Evolutionary conservation across 2,329 filamentous ascomycete genomes (phyloP), one percentile per base, ranked within the genome.

Genomic region (Phyllosticta citribraziliensis): DNA sequence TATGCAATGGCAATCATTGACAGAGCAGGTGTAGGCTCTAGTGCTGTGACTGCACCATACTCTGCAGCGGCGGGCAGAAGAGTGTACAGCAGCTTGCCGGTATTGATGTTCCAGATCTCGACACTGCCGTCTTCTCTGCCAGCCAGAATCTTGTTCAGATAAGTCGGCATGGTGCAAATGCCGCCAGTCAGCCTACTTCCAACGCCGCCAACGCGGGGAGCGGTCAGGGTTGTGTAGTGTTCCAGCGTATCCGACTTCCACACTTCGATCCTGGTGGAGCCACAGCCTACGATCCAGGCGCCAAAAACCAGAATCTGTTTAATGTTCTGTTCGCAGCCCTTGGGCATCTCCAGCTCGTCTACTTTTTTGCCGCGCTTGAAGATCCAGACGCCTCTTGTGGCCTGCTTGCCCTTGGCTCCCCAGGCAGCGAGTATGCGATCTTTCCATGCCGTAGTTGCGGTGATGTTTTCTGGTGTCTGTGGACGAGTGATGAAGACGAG

Each of bases 101-200:
- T 96, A 71, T 88, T 95, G 63, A 99, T 79, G 70, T 99, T 99
- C 93, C 94, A 99, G 57, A 99, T 96, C 70, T 99, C 94, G 9
- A 97, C 87, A 73, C 86, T 88, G 6, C 94, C 94, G 72, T 99
- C 91, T 65, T 83, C 84, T 68, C 91, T 86, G 10, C 91, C 95
- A 2, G 91, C 88, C 66, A 97, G 91, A 53, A 99, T 84, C 75
- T 99, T 99, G 80, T 99, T 99, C 63, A 99, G 76, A 73, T 91
- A 96, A 0, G 94, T 97, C 1, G 93, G 92, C 87, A 97, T 91
- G 68, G 84, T 95, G 71, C 86, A 88, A 66, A 96, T 82, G 56
- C 87, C 85, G 24, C 89, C 89, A 0, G 88, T 91, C 62, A 97
- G 84, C 66, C 86, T 78, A 66, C 85, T 87, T 60, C 84, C 83